Base-by-base conservation (phyloP, 768 basidiomycete genomes). In the Tylopilus sp. region DNA sequence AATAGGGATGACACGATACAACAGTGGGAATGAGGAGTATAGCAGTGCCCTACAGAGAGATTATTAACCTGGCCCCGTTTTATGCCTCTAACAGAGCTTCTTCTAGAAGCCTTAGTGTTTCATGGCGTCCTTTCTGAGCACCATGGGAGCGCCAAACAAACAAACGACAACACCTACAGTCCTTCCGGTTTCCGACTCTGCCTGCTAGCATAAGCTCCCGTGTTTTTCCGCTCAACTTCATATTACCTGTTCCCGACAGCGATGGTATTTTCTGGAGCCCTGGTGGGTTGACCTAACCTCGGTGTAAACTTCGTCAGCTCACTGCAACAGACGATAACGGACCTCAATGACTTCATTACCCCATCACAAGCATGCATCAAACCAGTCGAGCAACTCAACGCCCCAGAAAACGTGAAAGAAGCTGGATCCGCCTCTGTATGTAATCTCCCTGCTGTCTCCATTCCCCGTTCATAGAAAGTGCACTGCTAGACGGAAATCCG, bases 331-430 rank as follows among this genome's bases (percentile, higher is more conserved):
- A 94, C 88, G 9, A 73, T 98, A 42, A 92, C 91, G 18, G 95
- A 95, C 70, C 79, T 98, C 44, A 98, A 98, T 68, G 97, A 98
- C 70, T 99, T 94, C 68, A 91, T 99, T 39, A 88, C 91, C 0
- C 97, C 97, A 2, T 88, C 93, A 1, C 95, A 98, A 71, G 89
- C 89, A 18, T 99, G 97, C 70, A 98, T 98, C 71, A 97, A 98
- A 64, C 95, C 97, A 0, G 92, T 98, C 21, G 77, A 83, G 59
- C 74, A 79, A 52, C 69, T 71, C 9, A 77, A 79, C 40, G 48
- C 55, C 35, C 62, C 63, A 68, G 79, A 73, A 68, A 79, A 63
- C 5, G 44, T 57, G 13, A 67, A 68, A 39, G 73, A 72, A 22
- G 63, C 69, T 0, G 76, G 75, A 6, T 73, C 73, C 22, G 75